Evolutionary conservation across 2,329 filamentous ascomycete species (phyloP).

Genomic region (Escovopsis sp.): DNA sequence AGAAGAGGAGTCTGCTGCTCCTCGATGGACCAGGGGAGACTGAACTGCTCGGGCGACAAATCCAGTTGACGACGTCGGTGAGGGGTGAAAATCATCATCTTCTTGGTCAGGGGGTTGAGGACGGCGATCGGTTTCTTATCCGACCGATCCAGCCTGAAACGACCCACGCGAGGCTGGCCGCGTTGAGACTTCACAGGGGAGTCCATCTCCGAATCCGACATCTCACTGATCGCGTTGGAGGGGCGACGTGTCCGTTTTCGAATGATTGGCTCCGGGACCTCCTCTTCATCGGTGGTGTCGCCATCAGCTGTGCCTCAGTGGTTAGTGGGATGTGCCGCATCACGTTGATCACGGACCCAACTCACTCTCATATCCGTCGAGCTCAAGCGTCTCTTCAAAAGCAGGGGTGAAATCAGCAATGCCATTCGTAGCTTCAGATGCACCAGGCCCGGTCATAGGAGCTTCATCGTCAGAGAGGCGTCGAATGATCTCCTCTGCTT

Average conservation of each 20-base stretch:
- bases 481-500: conserved; percentile 26
- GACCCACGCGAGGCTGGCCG: conserved; percentile 39
- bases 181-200: conserved; percentile 31
- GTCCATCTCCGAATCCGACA: conserved; percentile 36
- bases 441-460: conserved; percentile 26
- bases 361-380: conserved; percentile 48
- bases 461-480: conserved; percentile 27
- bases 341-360: conserved; percentile 13
- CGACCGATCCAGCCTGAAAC: conserved; percentile 38
- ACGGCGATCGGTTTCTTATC: conserved; percentile 44
- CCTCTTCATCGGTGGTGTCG: conserved; percentile 48
- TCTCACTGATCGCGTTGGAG: conserved; percentile 22
- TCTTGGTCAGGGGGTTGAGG: conserved; percentile 40
- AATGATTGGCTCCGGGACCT: conserved; percentile 34
- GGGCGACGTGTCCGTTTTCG: conserved; percentile 33
- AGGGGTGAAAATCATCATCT: conserved; percentile 50
- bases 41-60: conserved; percentile 40
- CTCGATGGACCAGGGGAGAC: conserved; percentile 30
- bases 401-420: conserved; percentile 13
- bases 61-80: conserved; percentile 34
- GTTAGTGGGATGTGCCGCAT: conserved; percentile 22
- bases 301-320: conserved; percentile 33
- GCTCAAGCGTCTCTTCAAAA: conserved; percentile 24
- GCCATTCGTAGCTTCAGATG: conserved; percentile 14
- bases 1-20: conserved; percentile 40